Percentiles rank a stretch among this genome's conserved stretches.
These are phyloP conservation scores for Tetrapisispora pingtungensis DNA, from an alignment of 805 yeast genomes.

Conservation along the genomic window DNA sequence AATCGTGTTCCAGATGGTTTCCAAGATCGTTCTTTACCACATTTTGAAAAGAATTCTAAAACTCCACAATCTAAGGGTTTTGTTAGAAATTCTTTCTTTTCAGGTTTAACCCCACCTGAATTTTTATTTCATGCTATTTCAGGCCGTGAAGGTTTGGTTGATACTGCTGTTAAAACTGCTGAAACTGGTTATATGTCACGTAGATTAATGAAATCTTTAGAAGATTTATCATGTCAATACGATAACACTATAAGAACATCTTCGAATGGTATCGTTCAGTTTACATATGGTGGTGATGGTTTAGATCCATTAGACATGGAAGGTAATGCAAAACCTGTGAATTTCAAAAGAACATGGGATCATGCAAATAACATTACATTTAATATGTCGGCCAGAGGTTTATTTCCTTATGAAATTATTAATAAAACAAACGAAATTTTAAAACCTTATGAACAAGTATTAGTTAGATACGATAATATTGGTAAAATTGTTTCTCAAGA, in stretches of 20 bases:
- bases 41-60: conserved; percentile 88
- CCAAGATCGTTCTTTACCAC: conserved; percentile 96
- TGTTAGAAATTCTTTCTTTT: conserved; percentile 87
- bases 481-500: conserved; percentile 44
- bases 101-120: conserved; percentile 94
- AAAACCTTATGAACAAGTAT: conserved; percentile 47
- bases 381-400: conserved; percentile 40
- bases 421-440: conserved; percentile 46
- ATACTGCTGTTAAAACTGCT: conserved; percentile 98
- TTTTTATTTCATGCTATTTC: conserved; percentile 97
- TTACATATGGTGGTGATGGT: conserved; percentile 97
- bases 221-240: conserved; percentile 87
- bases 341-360: conserved; percentile 89
- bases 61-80: conserved; percentile 98
- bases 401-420: conserved; percentile 62
- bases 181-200: conserved; percentile 99
- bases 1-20: conserved; percentile 99
- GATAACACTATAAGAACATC: conserved; percentile 94
- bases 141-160: conserved; percentile 98
- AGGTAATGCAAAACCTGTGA: conserved; percentile 95
- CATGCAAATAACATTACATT: conserved; percentile 74
- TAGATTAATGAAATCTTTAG: conserved; percentile 93
- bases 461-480: conserved; percentile 62
- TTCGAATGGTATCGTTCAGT: conserved; percentile 92
- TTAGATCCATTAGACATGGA: conserved; percentile 98